phyloP scores from a whole-genome alignment of 164 flowering plant genomes.

The Annona squamosa region DNA sequence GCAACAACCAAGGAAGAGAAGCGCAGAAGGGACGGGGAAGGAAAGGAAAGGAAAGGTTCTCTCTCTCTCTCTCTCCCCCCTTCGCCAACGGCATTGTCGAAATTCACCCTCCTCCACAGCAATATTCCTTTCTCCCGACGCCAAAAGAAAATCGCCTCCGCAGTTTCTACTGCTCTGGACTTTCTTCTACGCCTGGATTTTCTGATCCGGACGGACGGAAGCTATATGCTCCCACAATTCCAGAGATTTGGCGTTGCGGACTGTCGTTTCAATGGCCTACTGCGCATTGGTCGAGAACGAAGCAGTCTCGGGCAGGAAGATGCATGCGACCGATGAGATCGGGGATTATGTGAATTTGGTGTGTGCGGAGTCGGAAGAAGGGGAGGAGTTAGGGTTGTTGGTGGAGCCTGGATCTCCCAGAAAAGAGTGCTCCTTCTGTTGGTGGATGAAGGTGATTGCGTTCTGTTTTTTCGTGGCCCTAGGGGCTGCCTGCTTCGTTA shows the following conservation, averaged over 20 bases:
- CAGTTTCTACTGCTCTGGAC: background rate
- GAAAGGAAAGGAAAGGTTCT: too few relatives aligned
- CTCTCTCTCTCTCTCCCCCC: too few relatives aligned
- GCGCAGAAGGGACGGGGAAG: too few relatives aligned
- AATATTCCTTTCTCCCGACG: too few relatives aligned
- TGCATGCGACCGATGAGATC: conserved; percentile 21
- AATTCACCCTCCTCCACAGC: too few relatives aligned
- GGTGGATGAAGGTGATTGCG: conserved; percentile 49
- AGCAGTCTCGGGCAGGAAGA: conserved; percentile 31
- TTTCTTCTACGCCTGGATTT: background rate
- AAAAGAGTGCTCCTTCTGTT: conserved; percentile 27
- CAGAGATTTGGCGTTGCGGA: background rate
- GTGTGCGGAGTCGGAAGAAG: conserved; percentile 3
- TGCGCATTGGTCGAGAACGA: conserved; percentile 16
- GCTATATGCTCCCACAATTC: background rate
- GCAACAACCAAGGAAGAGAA: too few relatives aligned
- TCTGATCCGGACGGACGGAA: background rate
- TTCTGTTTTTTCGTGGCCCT: conserved; percentile 31
- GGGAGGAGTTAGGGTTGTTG: conserved; percentile 6
- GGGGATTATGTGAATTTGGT: conserved; percentile 18
- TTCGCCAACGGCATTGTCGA: too few relatives aligned
- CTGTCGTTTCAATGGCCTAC: conserved; percentile 1
- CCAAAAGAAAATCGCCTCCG: background rate
- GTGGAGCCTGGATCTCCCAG: conserved; percentile 5
- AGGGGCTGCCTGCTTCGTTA: conserved; percentile 45